Evolutionary conservation across 2,329 filamentous ascomycete genomes (phyloP), one percentile per base, ranked within the genome.

Genomic region (Lizonia empirigonia): DNA sequence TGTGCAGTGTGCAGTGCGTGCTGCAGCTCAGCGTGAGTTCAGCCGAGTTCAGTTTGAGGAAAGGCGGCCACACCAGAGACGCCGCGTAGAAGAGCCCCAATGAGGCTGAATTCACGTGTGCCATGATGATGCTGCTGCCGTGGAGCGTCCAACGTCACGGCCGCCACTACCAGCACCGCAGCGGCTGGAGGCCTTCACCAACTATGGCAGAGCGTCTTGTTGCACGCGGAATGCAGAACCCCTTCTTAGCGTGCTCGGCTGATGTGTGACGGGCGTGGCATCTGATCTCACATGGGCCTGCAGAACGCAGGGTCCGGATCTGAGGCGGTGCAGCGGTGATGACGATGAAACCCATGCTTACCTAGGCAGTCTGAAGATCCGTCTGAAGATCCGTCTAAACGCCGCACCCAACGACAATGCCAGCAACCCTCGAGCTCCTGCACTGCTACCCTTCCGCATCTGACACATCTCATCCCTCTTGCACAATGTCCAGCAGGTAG

Each of bases 261-360:
- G 16, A 33, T n/a, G 19, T 12, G 16, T 33, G 16, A 33, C 9
- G 19, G 5, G 16, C 18, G 22, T 20, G 30, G 13, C 30, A 16
- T 42, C 29, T 18, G 30, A 15, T 15, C 15, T 34, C 30, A 29
- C 41, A 20, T 15, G 32, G 10, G 18, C 32, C n/a, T 27, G 41
- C 37, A 29, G 37, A 5, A 24, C 19, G 16, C 33, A 22, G 24
- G 33, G 32, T 30, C 40, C 32, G 10, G 34, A 2, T 23, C 34
- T 15, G 35, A 38, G 35, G 16, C 38, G 24, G 24, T 32, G 38
- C 38, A 13, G 27, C 19, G 20, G 26, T 58, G 23, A 24, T 27
- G 50, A 58, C 34, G 59, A 59, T 61, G 61, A 64, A 62, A 63
- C 60, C 16, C 36, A n/a, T 13, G 26, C 10, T 20, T 15, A 13